Percentiles rank a stretch among this genome's conserved stretches.
Conservation (phyloP, 1,284 basidiomycete genomes). For the Trichosporon sp. region DNA sequence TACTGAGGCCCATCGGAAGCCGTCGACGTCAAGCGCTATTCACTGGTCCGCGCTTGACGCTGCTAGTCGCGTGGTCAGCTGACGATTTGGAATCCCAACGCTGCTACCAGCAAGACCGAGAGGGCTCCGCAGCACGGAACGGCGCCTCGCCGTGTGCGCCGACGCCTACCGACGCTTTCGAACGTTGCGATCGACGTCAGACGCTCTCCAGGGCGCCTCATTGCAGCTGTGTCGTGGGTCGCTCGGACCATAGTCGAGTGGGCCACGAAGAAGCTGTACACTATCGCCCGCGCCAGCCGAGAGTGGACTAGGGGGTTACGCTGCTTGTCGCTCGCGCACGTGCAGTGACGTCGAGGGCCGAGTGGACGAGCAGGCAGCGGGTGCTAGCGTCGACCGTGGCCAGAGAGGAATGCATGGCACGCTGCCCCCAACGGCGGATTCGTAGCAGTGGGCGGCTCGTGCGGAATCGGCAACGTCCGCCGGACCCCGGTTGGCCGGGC, state of each 20-base stretch:
- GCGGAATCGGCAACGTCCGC: background rate
- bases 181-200: background rate
- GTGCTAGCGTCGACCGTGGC: background rate
- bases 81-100: background rate
- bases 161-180: background rate
- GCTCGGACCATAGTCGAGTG: background rate
- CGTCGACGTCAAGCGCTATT: background rate
- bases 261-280: background rate
- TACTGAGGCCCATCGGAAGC: background rate
- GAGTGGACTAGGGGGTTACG: background rate
- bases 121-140: background rate
- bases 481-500: no score
- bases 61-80: background rate
- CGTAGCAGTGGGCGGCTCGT: background rate
- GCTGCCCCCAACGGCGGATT: background rate
- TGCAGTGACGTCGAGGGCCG: background rate
- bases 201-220: background rate
- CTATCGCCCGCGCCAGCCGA: background rate
- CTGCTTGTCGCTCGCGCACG: no score
- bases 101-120: background rate
- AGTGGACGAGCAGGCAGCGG: background rate
- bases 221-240: background rate
- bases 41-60: background rate
- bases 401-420: background rate
- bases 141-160: no score